These are phyloP conservation scores for Suhomyces choctaworum DNA, from an alignment of 1,139 yeast genomes.

Conservation along the genomic window DNA sequence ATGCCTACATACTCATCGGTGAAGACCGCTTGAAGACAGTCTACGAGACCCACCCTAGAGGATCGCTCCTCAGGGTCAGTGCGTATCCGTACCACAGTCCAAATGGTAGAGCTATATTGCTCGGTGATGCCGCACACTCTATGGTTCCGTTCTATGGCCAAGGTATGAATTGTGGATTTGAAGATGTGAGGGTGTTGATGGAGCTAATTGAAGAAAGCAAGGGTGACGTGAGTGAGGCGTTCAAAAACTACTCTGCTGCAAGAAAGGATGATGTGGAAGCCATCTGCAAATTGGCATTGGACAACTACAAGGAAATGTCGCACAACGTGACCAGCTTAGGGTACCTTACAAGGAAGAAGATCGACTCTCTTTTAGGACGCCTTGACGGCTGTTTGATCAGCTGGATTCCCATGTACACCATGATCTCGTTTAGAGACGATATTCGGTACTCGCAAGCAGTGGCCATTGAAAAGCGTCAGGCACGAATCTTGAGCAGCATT, in stretches of 20 bases:
- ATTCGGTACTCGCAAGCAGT: constrained; percentile 76
- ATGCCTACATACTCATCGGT: constrained; percentile 72
- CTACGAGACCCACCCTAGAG: constrained; percentile 66
- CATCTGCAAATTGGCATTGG: constrained; percentile 75
- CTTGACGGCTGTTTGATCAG: constrained; percentile 43
- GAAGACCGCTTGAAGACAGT: constrained; percentile 51
- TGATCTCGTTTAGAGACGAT: constrained; percentile 88
- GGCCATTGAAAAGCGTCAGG: constrained; percentile 51
- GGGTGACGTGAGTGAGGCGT: constrained; percentile 50
- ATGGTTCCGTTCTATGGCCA: constrained; percentile 98
- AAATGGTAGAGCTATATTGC: constrained; percentile 60
- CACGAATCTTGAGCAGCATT: constrained; percentile 36
- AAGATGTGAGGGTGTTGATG: constrained; percentile 74
- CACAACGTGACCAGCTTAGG: constrained; percentile 68
- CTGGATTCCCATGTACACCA: constrained; percentile 88
- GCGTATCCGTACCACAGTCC: constrained; percentile 70
- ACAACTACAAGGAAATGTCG: constrained; percentile 86
- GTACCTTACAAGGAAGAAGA: constrained; percentile 63
- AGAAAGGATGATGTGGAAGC: constrained; percentile 72
- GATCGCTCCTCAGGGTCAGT: constrained; percentile 67
- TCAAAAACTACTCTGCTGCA: constrained; percentile 53
- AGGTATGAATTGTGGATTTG: constrained; percentile 96
- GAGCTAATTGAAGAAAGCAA: constrained; percentile 49
- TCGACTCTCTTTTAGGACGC: constrained; percentile 67
- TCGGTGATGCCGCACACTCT: constrained; percentile 95